Evolutionary conservation across 2,329 filamentous ascomycete genomes (phyloP).

Genomic region (Verruconis gallopava): DNA sequence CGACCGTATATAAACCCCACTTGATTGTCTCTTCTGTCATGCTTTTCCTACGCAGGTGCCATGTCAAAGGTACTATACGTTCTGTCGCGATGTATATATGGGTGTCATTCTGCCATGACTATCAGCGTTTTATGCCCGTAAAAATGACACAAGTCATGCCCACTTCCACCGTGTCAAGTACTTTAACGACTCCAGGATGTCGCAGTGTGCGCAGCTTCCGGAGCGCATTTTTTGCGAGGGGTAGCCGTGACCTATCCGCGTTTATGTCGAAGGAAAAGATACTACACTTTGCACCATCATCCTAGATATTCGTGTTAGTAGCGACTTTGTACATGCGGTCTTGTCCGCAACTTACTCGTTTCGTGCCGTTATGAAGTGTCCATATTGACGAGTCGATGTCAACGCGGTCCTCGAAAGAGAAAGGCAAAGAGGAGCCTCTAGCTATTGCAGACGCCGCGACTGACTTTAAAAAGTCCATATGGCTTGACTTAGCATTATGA

Average conservation of each 20-base stretch:
- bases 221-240: slow-evolving; percentile 83
- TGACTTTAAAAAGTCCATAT: slow-evolving; percentile 96
- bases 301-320: slow-evolving; percentile 38
- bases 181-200: slow-evolving; percentile 88
- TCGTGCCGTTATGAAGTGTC: slow-evolving; percentile 91
- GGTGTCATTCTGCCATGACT: slow-evolving; percentile 57
- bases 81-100: slow-evolving; percentile 97
- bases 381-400: slow-evolving; percentile 90
- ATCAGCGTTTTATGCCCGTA: slow-evolving; percentile 12
- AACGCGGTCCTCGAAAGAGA: slow-evolving; percentile 82
- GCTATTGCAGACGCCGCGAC: slow-evolving; percentile 94
- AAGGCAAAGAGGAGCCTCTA: slow-evolving; percentile 85
- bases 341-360: slow-evolving; percentile 48
- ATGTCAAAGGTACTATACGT: slow-evolving; percentile 70
- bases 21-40: slow-evolving; percentile 85
- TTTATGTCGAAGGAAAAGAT: slow-evolving; percentile 91
- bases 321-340: background rate
- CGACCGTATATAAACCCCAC: slow-evolving; percentile 84
- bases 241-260: slow-evolving; percentile 65
- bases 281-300: slow-evolving; percentile 87
- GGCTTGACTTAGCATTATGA: no score
- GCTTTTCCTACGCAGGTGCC: slow-evolving; percentile 82
- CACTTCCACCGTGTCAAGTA: slow-evolving; percentile 89
- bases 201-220: slow-evolving; percentile 87
- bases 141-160: slow-evolving; percentile 12